Evolutionary conservation across 2,329 filamentous ascomycete species (phyloP).

Genomic region (Ciborinia camelliae): DNA sequence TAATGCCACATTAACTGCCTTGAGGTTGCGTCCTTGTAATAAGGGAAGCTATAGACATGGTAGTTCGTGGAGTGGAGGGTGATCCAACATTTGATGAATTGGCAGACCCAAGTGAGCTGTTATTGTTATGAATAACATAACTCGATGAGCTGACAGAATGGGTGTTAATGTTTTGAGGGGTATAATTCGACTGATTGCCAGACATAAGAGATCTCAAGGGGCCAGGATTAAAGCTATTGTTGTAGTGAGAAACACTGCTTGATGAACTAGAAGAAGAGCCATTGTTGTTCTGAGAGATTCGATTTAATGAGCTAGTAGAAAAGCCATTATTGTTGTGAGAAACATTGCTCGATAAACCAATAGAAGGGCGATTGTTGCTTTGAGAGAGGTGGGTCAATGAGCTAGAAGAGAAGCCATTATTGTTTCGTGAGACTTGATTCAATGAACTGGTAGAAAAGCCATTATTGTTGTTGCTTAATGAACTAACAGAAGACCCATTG

Average conservation of each 20-base stretch:
- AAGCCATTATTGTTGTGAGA: background rate
- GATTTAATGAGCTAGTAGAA: background rate
- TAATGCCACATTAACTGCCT: background rate
- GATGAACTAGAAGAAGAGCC: background rate
- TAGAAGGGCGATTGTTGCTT: background rate
- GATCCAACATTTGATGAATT: background rate
- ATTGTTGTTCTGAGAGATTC: background rate
- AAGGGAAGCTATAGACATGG: conserved; percentile 18
- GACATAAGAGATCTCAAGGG: background rate
- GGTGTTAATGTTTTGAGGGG: background rate
- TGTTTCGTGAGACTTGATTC: background rate
- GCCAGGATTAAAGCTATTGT: background rate
- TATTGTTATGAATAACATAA: background rate
- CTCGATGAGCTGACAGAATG: background rate
- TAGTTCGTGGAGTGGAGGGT: conserved; percentile 8
- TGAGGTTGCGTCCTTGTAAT: conserved; percentile 9
- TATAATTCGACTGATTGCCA: background rate
- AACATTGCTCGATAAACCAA: background rate
- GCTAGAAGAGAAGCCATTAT: background rate
- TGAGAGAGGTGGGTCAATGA: background rate
- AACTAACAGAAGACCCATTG: background rate
- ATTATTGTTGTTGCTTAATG: background rate
- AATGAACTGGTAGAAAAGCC: background rate
- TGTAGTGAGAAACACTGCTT: background rate
- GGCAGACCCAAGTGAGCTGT: background rate